Evolutionary conservation across 2,329 filamentous ascomycete genomes (phyloP), one percentile per base, ranked within the genome.

Genomic region (Coniochaeta sp.): DNA sequence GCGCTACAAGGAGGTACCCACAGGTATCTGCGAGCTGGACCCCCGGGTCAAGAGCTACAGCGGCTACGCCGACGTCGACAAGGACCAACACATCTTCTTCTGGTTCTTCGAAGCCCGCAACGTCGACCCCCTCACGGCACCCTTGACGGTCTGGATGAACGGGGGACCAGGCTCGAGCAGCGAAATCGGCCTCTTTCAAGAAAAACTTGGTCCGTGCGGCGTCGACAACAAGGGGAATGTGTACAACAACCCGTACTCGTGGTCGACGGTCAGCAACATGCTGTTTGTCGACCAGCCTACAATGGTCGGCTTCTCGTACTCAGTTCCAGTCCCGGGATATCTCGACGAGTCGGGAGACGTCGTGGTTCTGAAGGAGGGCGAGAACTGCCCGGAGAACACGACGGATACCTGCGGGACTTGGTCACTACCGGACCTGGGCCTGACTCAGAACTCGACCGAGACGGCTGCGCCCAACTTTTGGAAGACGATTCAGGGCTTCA

Each of bases 271-370:
- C 54, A 63, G 72, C 61, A 85, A 85, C 60, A 67, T 85, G 61
- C 67, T 85, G 9, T 85, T 83, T 65, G 68, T 85, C 49, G 79
- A 78, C 51, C 80, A 85, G 63, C 81, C 81, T 9, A 68, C 79
- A n/a, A 78, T 78, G 30, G 74, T 76, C 26, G 80, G 79, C 2
- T 79, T 80, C 62, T 78, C 74, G 2, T 81, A 81, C 61, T 51
- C 51, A 26, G 30, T 51, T 13, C 48, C 69, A 65, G 1, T 67
- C 67, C 1, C 63, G 74, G 7, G 70, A 68, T 1, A 60, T 74
- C 1, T 57, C 10, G 53, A 58, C 31, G 47, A 48, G 24, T 53
- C 38, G 5, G 47, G 52, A 38, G 49, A 49, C 40, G 68, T 79
- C 32, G 63, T 79, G 22, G 60, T 67, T 27, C 60, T 79, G 9